phyloP scores from a whole-genome alignment of 108 stramenopile species.

The Fistulifera solaris region DNA sequence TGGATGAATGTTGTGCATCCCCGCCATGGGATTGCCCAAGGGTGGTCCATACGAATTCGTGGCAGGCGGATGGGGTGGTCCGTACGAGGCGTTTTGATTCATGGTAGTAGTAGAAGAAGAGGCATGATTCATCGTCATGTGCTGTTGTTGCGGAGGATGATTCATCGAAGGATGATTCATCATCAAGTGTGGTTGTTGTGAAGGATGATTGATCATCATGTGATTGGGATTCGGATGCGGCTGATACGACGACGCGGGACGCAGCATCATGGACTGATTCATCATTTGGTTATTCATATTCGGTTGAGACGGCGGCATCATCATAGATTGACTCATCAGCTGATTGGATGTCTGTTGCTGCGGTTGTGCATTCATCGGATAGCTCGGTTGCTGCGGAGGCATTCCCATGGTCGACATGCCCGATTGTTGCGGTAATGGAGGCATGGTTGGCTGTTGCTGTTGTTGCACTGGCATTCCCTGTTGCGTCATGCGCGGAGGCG shows the following conservation, averaged over 20 bases:
- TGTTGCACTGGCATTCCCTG: constrained; percentile 14
- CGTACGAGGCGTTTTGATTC: too few species aligned
- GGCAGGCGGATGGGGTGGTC: too few species aligned
- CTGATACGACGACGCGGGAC: too few species aligned
- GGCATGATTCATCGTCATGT: too few species aligned
- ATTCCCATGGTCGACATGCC: constrained; percentile 15
- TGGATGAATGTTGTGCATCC: constrained; percentile 25
- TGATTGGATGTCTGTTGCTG: constrained; percentile 2
- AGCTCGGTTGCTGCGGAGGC: too few species aligned
- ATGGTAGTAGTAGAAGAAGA: too few species aligned
- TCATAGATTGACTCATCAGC: constrained; percentile 7
- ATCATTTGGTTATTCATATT: not conserved
- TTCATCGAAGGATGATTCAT: too few species aligned
- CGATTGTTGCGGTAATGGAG: constrained; percentile 18
- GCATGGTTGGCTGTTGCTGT: constrained; percentile 16
- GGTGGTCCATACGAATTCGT: constrained; percentile 5
- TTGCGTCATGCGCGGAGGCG: constrained; percentile 24
- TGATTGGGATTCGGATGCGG: constrained; percentile 6
- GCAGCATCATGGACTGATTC: too few species aligned
- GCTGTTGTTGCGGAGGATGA: not conserved
- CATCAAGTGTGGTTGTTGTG: too few species aligned
- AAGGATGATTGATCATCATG: not conserved
- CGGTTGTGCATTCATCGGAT: constrained; percentile 3
- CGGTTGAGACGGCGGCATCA: not conserved
- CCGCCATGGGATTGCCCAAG: constrained; percentile 1